These are phyloP conservation scores for Psilocybe cubensis DNA, from an alignment of 768 basidiomycete species.

Conservation along the genomic window DNA sequence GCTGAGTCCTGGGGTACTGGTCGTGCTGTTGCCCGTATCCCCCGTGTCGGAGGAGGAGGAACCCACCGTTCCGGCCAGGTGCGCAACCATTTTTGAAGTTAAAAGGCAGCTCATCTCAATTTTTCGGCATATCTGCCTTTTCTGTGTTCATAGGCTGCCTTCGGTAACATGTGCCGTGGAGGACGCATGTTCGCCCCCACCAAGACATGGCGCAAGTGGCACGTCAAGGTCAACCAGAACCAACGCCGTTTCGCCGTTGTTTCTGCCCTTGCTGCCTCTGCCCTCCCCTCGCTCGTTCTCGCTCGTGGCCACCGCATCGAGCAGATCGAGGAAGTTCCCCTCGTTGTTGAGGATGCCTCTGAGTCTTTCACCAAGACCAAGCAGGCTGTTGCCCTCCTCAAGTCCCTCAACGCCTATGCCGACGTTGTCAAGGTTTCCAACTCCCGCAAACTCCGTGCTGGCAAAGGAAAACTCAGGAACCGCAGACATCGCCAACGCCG, in stretches of 20 bases:
- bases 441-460: conserved; percentile 96
- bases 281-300: conserved; percentile 96
- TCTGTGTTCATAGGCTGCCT: conserved; percentile 74
- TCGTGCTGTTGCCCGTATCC: conserved; percentile 99
- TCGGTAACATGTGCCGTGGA: conserved; percentile 99
- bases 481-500: conserved; percentile 96
- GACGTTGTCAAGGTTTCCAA: conserved; percentile 98
- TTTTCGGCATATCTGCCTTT: neutral
- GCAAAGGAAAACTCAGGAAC: conserved; percentile 97
- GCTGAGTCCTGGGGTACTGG: conserved; percentile 99
- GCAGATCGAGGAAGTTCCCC: conserved; percentile 93
- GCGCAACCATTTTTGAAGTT: conserved; percentile 18
- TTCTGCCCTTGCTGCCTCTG: conserved; percentile 97
- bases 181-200: conserved; percentile 99
- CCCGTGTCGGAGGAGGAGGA: conserved; percentile 98
- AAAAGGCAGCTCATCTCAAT: neutral
- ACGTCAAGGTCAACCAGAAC: conserved; percentile 99
- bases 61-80: conserved; percentile 98
- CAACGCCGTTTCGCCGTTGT: conserved; percentile 98
- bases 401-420: conserved; percentile 84
- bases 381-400: conserved; percentile 95
- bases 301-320: conserved; percentile 99
- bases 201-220: conserved; percentile 99
- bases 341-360: conserved; percentile 78
- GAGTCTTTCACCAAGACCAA: conserved; percentile 97